Evolutionary conservation across 2,329 filamentous ascomycete genomes (phyloP).

Genomic region (Zasmidium cellare): DNA sequence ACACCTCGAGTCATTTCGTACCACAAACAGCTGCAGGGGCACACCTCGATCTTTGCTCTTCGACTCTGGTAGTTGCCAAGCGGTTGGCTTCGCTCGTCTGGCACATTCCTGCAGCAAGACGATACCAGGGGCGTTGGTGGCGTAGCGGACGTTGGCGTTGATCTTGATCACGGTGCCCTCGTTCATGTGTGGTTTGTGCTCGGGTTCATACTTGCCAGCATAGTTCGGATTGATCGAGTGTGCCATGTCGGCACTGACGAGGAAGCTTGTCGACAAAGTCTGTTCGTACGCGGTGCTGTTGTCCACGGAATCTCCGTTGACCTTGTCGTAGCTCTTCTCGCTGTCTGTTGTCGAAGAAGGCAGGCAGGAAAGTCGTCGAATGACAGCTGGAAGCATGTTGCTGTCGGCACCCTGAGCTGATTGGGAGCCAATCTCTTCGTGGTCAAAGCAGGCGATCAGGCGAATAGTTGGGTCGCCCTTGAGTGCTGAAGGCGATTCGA

Average conservation of each 20-base stretch:
- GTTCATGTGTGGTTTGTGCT: slow-evolving; percentile 94
- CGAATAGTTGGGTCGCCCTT: slow-evolving; percentile 79
- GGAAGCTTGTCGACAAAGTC: slow-evolving; percentile 84
- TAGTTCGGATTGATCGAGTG: slow-evolving; percentile 97
- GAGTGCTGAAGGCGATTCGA: slow-evolving; percentile 63
- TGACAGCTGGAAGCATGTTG: slow-evolving; percentile 82
- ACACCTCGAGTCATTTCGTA: slow-evolving; percentile 91
- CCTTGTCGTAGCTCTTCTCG: slow-evolving; percentile 65
- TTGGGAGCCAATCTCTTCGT: slow-evolving; percentile 92
- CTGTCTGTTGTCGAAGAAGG: slow-evolving; percentile 59
- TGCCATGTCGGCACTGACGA: slow-evolving; percentile 96
- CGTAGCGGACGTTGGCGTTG: slow-evolving; percentile 96
- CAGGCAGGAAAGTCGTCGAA: slow-evolving; percentile 81
- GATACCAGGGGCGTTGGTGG: slow-evolving; percentile 93
- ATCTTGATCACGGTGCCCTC: slow-evolving; percentile 95
- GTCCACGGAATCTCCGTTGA: slow-evolving; percentile 56
- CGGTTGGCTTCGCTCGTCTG: slow-evolving; percentile 50
- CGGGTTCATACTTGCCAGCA: slow-evolving; percentile 81
- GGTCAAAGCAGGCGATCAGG: slow-evolving; percentile 92
- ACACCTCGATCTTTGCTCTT: slow-evolving; percentile 63
- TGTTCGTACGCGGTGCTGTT: slow-evolving; percentile 86
- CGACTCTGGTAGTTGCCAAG: slow-evolving; percentile 31
- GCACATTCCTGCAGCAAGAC: slow-evolving; percentile 89
- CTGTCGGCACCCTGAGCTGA: slow-evolving; percentile 93
- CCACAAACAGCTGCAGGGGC: slow-evolving; percentile 92